phyloP scores from a whole-genome alignment of 2,329 filamentous ascomycete species.

The Arthrobotrys megalospora region DNA sequence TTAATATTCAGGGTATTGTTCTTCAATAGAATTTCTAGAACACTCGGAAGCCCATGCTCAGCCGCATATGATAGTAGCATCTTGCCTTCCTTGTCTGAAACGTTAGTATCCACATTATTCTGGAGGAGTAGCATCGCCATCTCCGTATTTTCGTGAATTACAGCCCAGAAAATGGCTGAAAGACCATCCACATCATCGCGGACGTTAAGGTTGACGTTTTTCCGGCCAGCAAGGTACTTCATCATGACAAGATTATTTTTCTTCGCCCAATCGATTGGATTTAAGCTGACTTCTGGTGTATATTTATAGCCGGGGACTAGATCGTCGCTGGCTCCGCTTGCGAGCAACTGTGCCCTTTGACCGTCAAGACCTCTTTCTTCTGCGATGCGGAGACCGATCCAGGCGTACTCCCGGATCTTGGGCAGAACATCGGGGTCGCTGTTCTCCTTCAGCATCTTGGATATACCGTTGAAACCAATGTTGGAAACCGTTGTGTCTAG shows the following conservation, averaged over 20 bases:
- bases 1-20: slow-evolving; percentile 13
- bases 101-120: slow-evolving; percentile 11
- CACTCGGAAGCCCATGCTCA: slow-evolving; percentile 19
- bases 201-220: slow-evolving; percentile 15
- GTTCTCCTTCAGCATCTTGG: slow-evolving; percentile 32
- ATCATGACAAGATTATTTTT: slow-evolving; percentile 28
- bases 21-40: slow-evolving; percentile 12
- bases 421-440: not conserved
- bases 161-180: slow-evolving; percentile 36
- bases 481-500: slow-evolving; percentile 1
- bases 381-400: slow-evolving; percentile 43
- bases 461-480: slow-evolving; percentile 45
- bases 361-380: slow-evolving; percentile 33
- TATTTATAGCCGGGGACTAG: slow-evolving; percentile 28
- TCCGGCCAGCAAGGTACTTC: slow-evolving; percentile 22
- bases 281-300: slow-evolving; percentile 3
- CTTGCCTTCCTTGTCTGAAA: slow-evolving; percentile 37
- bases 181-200: slow-evolving; percentile 27
- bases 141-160: slow-evolving; percentile 43
- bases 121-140: slow-evolving; percentile 36
- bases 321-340: slow-evolving; percentile 34
- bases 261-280: slow-evolving; percentile 41
- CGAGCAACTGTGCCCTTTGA: slow-evolving; percentile 14
- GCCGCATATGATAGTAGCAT: slow-evolving; percentile 36
- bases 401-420: slow-evolving; percentile 29